Percentiles rank a stretch among this genome's conserved stretches.
Conservation (phyloP, 768 basidiomycete species). For the Psilocybe cubensis region DNA sequence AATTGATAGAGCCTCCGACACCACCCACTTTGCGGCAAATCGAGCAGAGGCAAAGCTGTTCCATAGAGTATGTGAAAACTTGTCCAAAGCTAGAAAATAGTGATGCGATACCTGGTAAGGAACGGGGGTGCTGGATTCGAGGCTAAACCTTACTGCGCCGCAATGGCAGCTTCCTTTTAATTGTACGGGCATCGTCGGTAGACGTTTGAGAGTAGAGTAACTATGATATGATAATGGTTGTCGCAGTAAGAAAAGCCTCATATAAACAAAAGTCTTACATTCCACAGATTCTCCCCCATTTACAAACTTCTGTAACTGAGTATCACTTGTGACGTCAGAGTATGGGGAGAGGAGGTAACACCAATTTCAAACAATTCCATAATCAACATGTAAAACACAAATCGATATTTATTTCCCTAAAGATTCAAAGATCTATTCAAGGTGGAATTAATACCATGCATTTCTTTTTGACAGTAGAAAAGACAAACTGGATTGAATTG, state of each 20-base stretch:
- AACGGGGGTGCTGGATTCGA: slow-evolving; percentile 58
- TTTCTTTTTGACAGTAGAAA: too few relatives aligned
- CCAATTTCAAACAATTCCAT: not conserved
- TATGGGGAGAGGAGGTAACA: not conserved
- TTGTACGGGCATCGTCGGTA: slow-evolving; percentile 52
- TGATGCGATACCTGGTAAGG: slow-evolving; percentile 59
- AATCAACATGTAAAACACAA: too few relatives aligned
- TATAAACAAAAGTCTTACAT: not conserved
- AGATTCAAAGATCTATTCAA: too few relatives aligned
- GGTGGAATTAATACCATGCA: too few relatives aligned
- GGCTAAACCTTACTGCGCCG: slow-evolving; percentile 49
- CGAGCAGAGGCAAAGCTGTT: slow-evolving; percentile 64
- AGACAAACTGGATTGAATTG: too few relatives aligned
- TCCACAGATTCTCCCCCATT: slow-evolving; percentile 10
- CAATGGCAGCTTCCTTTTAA: slow-evolving; percentile 61
- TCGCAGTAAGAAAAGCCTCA: too few relatives aligned
- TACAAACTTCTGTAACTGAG: not conserved
- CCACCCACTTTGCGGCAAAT: slow-evolving; percentile 77
- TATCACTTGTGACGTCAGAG: slow-evolving; percentile 7
- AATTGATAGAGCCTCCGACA: slow-evolving; percentile 64
- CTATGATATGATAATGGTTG: not conserved
- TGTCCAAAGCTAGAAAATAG: not conserved
- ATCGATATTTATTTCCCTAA: too few relatives aligned
- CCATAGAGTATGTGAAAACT: not conserved
- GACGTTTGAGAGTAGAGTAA: not conserved